Base-by-base conservation (phyloP, 2,329 filamentous ascomycete genomes). In the Colletotrichum cordylinicola region DNA sequence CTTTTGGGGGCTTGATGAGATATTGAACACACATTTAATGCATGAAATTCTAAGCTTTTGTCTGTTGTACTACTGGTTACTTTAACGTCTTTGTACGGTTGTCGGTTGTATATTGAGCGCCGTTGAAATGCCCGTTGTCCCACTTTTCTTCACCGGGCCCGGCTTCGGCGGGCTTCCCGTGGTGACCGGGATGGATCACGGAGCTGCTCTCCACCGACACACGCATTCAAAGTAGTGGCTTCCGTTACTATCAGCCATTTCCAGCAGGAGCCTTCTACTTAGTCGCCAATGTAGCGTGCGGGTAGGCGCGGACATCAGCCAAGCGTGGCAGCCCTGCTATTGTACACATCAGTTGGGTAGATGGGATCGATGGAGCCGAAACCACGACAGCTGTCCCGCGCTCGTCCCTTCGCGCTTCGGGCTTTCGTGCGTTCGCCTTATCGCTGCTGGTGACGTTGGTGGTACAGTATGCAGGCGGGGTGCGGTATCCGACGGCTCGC, bases 41-140 rank as follows among this genome's bases (percentile, higher is more conserved):
- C 43, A 21, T 52, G 43, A 52, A 1, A 0, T 4, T 52, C 1
- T 13, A 52, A 21, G n/a, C 1, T 13, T 4, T 21, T 52, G 10
- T 52, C n/a, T 52, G 6, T 1, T 4, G 12, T 10, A 4, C 2
- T 48, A 0, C 39, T n/a, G 18, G 2, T 12, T 0, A 6, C 39
- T 43, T 43, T 10, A 18, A 48, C 39, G 39, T 12, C 18, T 48
- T 48, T 48, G 39, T 52, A 16, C 13, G 31, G 31, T 0, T 10
- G 2, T n/a, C n/a, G 2, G 43, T 4, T 52, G 6, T 0, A 2
- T 21, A n/a, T 13, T 1, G n/a, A 24, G 43, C n/a, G 43, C 43
- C 43, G 43, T 52, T 52, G n/a, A 52, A 52, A 52, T 21, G 12
- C n/a, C 3, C 43, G 43, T 10, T 4, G 43, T 52, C 43, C 43